Base-by-base conservation (phyloP, 176 grass and related monocot genomes). In the Hsuehochloa calcarea region DNA sequence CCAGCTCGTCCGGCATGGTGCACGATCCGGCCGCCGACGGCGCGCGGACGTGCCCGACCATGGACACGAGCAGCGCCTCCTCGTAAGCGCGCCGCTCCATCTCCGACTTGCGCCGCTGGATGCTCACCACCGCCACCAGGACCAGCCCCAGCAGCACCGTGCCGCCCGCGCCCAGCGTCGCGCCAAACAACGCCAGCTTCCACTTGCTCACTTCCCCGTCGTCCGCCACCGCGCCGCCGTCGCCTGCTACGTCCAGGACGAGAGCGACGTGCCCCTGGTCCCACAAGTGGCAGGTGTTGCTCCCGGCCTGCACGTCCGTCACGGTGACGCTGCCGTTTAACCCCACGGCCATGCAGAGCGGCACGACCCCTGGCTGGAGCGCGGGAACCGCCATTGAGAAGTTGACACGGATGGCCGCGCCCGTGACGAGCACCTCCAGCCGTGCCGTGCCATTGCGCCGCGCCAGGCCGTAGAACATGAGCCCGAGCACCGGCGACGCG, bases 31-130 rank as follows among this genome's bases (percentile, higher is more conserved):
- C 80, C 16, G 93, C 96, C 13, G 91, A 89, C 22, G 93, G 96
- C n/a, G 96, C 93, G 63, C 96, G 83, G 62, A 98, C 88, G 59
- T 98, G 96, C 0, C 96, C 96, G 64, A 98, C 96, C 90, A 96
- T 98, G 80, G 93, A 95, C 82, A 98, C 76, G 75, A 83, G 88
- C 80, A 98, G 69, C 55, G 93, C 91, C 80, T 95, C 96, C 90
- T 95, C 96, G 82, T 98, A 96, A 49, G 91, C 91, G 50, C 90
- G 90, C 72, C 86, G 80, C 77, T 93, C 96, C 96, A 98, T 90
- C 51, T 81, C 82, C 31, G 82, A 76, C 86, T 75, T 93, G 78
- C 84, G 89, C 41, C 93, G 87, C 82, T 87, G 90, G 55, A 93
- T 75, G 46, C 85, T 89, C 44, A 87, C 54, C 87, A 96, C 75